These are phyloP conservation scores for Hemileccinum rubropunctum DNA, from an alignment of 768 basidiomycete genomes.

Conservation along the genomic window DNA sequence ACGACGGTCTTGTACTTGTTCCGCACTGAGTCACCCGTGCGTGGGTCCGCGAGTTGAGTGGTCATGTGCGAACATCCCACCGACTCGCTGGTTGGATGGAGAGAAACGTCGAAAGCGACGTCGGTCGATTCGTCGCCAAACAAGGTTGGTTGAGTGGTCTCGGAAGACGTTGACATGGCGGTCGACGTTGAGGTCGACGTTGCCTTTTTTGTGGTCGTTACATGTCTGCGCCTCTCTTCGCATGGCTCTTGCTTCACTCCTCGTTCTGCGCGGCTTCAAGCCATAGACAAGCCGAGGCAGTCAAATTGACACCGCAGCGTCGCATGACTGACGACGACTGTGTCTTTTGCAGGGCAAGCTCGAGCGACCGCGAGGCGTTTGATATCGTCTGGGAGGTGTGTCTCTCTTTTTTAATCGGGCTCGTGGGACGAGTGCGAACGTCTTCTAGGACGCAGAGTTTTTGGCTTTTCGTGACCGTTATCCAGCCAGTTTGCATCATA, in stretches of 20 bases:
- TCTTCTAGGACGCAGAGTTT: slow-evolving; percentile 42
- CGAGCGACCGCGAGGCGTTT: slow-evolving; percentile 39
- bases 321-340: slow-evolving; percentile 1
- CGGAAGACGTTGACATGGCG: slow-evolving; percentile 32
- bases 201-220: not conserved
- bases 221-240: slow-evolving; percentile 2
- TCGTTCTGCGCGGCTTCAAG: not conserved
- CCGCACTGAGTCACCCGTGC: slow-evolving; percentile 29
- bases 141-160: slow-evolving; percentile 27
- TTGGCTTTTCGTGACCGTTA: slow-evolving; percentile 50
- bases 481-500: slow-evolving; percentile 50
- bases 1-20: slow-evolving; percentile 54
- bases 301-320: too few relatives aligned
- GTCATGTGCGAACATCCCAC: slow-evolving; percentile 42
- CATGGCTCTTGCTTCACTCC: slow-evolving; percentile 9
- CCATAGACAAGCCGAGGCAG: not conserved
- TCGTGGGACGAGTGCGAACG: not conserved
- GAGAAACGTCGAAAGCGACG: slow-evolving; percentile 7
- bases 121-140: slow-evolving; percentile 27
- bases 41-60: slow-evolving; percentile 34
- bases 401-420: not conserved
- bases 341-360: slow-evolving; percentile 44
- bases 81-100: slow-evolving; percentile 6
- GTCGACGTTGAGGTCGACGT: not conserved
- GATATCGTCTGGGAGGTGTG: slow-evolving; percentile 49